Conservation (phyloP, 305 asterid genomes). For the Striga hermonthica region DNA sequence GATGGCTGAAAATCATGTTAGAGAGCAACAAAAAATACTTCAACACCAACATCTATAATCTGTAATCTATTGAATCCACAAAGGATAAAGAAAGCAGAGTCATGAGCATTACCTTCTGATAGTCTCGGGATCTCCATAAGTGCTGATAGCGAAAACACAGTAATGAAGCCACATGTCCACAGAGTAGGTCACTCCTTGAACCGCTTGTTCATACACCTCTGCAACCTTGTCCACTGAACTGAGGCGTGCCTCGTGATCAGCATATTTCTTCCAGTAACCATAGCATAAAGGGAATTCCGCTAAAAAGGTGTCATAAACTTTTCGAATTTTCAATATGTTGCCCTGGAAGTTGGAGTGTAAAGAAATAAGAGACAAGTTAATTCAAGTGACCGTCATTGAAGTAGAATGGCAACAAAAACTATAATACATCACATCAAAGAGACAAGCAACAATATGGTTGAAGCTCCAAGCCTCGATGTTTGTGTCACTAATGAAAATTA, state of each 20-base stretch:
- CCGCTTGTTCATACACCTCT: conserved; percentile 92
- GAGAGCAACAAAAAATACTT: conserved; percentile 49
- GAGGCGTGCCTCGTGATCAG: conserved; percentile 93
- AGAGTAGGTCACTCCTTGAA: conserved; percentile 96
- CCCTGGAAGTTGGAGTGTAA: conserved; percentile 47
- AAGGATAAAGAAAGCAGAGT: conserved; percentile 30
- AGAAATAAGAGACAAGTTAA: background rate
- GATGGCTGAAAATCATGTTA: conserved; percentile 64
- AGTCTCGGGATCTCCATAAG: conserved; percentile 84
- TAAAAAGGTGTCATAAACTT: conserved; percentile 86
- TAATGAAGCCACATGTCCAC: conserved; percentile 99
- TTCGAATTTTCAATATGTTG: conserved; percentile 68
- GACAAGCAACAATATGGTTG: conserved; percentile 7
- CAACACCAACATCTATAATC: conserved; percentile 33
- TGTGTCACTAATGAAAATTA: conserved; percentile 4
- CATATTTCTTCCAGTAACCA: conserved; percentile 99
- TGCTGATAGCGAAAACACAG: conserved; percentile 76
- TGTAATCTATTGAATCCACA: conserved; percentile 34
- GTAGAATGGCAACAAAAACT: conserved; percentile 4
- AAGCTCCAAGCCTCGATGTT: conserved; percentile 11
- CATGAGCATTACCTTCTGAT: conserved; percentile 70
- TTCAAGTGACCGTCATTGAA: background rate
- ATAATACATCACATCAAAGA: conserved; percentile 4
- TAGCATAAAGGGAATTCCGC: conserved; percentile 96
- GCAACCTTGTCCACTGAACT: conserved; percentile 85